Base-by-base conservation (phyloP, 1,284 basidiomycete genomes). In the Erythrobasidium hasegawianum region DNA sequence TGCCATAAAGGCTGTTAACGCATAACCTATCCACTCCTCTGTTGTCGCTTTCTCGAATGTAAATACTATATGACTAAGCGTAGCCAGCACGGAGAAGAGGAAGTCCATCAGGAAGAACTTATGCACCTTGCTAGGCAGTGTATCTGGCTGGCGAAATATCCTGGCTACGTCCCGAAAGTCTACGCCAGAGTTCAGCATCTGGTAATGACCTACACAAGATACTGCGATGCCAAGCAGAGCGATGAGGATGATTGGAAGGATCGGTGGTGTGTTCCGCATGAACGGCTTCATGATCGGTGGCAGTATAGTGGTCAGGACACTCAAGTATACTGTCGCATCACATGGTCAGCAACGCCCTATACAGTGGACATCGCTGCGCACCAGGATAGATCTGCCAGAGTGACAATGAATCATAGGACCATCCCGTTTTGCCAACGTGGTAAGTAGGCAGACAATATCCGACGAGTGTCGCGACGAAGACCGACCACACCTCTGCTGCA, bases 81-180 rank as follows among this genome's bases (percentile, higher is more conserved):
- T 58, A 22, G 62, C 41, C 14, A 65, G 39, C 20, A 47, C 38
- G 11, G 62, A 65, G 41, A 41, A 49, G 43, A 65, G 55, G 33
- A 65, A 65, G 43, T 65, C 62, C 50, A 65, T 9, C 16, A 65
- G 62, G 62, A 65, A 65, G 29, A 65, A 33, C n/a, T 45, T 40
- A 38, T 65, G 62, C 7, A 52, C 62, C 45, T 57, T 52, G 9
- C 33, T 20, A 24, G 62, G 26, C 20, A 65, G 38, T 11, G 41
- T 45, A 24, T 20, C 47, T 10, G 55, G 43, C 13, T 49, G 56
- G 11, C n/a, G 14, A 55, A 58, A 58, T 20, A 65, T 22, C 8
- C 57, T 33, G 45, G 41, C 33, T 2, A 65, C 56, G 29, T 65
- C 56, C 20, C 55, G 62, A 38, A 65, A 65, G 26, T 40, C 61